These are phyloP conservation scores for Solanum tacnaense DNA, from an alignment of 257 asterid species.

Conservation along the genomic window DNA sequence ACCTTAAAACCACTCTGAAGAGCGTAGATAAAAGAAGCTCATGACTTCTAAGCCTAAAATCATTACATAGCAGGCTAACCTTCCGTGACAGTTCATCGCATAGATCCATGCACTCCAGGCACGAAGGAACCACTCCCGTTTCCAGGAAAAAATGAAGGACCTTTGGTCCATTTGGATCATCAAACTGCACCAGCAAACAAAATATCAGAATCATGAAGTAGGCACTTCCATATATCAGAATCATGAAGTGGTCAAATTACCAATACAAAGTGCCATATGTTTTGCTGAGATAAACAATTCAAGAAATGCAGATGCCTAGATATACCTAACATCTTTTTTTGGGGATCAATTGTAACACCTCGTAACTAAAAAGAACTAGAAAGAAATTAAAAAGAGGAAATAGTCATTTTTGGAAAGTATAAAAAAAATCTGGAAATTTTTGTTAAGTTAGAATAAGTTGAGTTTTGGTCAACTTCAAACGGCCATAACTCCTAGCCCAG, in stretches of 20 bases:
- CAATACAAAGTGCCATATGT: neutral
- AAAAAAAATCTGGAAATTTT: too few relatives aligned
- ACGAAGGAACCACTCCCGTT: slow-evolving; percentile 1
- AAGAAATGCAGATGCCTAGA: neutral
- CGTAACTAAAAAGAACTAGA: too few relatives aligned
- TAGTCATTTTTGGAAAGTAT: too few relatives aligned
- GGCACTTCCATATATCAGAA: neutral
- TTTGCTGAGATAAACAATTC: neutral
- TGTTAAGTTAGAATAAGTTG: too few relatives aligned
- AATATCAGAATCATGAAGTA: neutral
- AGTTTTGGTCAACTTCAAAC: too few relatives aligned
- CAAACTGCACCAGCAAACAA: neutral
- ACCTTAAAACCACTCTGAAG: neutral
- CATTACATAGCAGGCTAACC: neutral
- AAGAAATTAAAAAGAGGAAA: too few relatives aligned
- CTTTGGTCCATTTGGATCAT: neutral
- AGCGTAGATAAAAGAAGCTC: neutral
- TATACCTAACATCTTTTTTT: neutral
- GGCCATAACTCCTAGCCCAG: too few relatives aligned
- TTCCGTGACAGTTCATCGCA: neutral
- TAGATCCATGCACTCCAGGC: neutral
- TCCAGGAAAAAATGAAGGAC: neutral
- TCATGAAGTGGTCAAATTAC: neutral
- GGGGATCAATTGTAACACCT: too few relatives aligned
- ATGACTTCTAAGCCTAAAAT: neutral